phyloP scores from a whole-genome alignment of 2,329 filamentous ascomycete genomes.

The Phoma sp. region DNA sequence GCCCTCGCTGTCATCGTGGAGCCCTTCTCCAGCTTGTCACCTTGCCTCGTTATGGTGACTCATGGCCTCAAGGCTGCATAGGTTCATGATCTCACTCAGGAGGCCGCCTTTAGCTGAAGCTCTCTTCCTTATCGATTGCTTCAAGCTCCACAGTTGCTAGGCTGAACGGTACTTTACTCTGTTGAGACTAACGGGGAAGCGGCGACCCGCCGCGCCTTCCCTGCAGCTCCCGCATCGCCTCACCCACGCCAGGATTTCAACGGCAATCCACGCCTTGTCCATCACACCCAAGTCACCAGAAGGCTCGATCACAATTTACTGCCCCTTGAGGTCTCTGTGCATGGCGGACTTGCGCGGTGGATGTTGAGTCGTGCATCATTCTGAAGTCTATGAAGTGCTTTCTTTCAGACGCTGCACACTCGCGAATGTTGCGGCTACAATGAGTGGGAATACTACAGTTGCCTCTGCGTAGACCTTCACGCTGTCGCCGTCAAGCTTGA shows the following conservation, averaged over 20 bases:
- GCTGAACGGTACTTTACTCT: slow-evolving; percentile 25
- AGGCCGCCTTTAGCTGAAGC: slow-evolving; percentile 14
- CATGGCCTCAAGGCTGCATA: slow-evolving; percentile 4
- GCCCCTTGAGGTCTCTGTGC: not conserved
- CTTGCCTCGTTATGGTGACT: slow-evolving; percentile 13
- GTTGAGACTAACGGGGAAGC: slow-evolving; percentile 24
- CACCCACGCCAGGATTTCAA: slow-evolving; percentile 22
- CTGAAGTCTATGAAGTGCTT: not conserved
- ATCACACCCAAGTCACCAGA: not conserved
- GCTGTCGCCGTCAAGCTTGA: slow-evolving; percentile 84
- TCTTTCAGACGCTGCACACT: slow-evolving; percentile 26
- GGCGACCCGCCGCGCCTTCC: slow-evolving; percentile 30
- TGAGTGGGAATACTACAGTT: slow-evolving; percentile 71
- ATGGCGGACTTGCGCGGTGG: not conserved
- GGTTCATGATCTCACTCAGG: slow-evolving; percentile 5
- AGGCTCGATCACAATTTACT: not conserved
- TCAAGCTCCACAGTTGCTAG: slow-evolving; percentile 24
- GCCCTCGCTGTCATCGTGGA: slow-evolving; percentile 11
- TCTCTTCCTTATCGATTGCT: slow-evolving; percentile 16
- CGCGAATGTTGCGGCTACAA: slow-evolving; percentile 73
- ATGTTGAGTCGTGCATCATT: slow-evolving; percentile 1
- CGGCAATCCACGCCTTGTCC: slow-evolving; percentile 1
- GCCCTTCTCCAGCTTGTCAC: slow-evolving; percentile 12
- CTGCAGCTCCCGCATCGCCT: slow-evolving; percentile 29
- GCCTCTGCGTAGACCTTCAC: slow-evolving; percentile 83